Evolutionary conservation across 176 grass and related monocot species (phyloP), one percentile per base, ranked within the genome.

Genomic region (Alopecurus myosuroides): DNA sequence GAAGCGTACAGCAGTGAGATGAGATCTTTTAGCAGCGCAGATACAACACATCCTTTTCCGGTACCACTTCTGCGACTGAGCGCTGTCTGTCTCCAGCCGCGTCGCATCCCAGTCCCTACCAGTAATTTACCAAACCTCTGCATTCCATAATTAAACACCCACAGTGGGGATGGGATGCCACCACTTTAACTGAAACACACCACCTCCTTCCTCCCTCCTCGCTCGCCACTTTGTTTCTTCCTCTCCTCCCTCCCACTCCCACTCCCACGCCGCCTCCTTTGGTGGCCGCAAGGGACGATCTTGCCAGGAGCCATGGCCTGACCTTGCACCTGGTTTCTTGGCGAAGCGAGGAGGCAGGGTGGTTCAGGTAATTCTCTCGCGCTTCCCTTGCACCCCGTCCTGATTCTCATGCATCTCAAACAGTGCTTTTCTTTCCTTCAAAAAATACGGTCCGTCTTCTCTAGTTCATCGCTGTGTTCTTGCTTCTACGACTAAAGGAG

Each of bases 51-150:
- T 84, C 81, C 68, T 60, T 66, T 80, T 81, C 71, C 81, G 82
- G 81, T 75, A 61, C 85, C 76, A 81, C 89, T 84, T 84, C 85
- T n/a, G n/a, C n/a, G n/a, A n/a, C n/a, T 72, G 63, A 82, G 83
- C 85, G 75, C 75, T 49, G 74, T 44, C 76, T 80, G 85, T 80
- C 68, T 62, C 81, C n/a, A n/a, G n/a, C n/a, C n/a, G 36, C 74
- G 86, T 36, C 78, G 29, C 63, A 35, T 13, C 58, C 23, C 60
- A 30, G 34, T 22, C 70, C 79, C 44, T 86, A 80, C 89, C 85
- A 87, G 76, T 80, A 87, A 91, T 80, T 91, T 84, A 91, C 84
- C 85, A 91, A 84, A 87, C 85, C 76, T 91, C 89, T 87, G 89
- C 76, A 87, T 87, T 91, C 76, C 85, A 84, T 76, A 91, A 84